phyloP scores from a whole-genome alignment of 2,329 filamentous ascomycete species.

The Zymoseptoria pseudotritici region DNA sequence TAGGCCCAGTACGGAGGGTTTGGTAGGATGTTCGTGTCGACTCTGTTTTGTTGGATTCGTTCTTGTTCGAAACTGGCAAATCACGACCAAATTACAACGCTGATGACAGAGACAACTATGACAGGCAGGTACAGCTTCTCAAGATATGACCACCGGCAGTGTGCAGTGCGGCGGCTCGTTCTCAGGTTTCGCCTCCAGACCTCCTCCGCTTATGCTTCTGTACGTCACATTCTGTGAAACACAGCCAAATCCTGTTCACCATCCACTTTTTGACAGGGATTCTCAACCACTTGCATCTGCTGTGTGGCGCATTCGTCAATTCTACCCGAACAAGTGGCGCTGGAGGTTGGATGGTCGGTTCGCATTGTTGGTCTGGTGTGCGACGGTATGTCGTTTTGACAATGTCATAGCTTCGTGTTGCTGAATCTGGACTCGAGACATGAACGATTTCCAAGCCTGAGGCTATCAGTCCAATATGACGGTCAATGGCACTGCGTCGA shows the following conservation, averaged over 20 bases:
- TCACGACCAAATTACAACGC: neutral
- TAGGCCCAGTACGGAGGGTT: neutral
- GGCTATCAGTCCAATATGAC: neutral
- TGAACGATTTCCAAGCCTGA: neutral
- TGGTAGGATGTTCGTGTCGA: neutral
- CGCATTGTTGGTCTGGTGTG: neutral
- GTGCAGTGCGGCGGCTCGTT: neutral
- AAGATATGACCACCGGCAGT: neutral
- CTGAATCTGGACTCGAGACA: neutral
- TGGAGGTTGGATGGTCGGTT: neutral
- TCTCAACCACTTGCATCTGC: neutral
- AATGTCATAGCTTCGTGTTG: neutral
- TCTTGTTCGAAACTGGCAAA: neutral
- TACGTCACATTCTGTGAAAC: neutral
- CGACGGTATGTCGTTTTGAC: neutral
- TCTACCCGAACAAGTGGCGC: neutral
- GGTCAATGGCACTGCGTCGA: slow-evolving; percentile 1
- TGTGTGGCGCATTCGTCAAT: neutral
- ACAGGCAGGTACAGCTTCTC: neutral
- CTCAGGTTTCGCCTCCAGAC: neutral
- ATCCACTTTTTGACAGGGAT: neutral
- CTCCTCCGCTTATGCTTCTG: neutral
- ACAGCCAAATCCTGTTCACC: neutral
- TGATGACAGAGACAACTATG: neutral
- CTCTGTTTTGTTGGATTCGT: neutral